A percentile compares a stretch with the other conserved stretches of the same genome.
phyloP scores from a whole-genome alignment of 164 flowering plant genomes.

The Sextonia rubra region DNA sequence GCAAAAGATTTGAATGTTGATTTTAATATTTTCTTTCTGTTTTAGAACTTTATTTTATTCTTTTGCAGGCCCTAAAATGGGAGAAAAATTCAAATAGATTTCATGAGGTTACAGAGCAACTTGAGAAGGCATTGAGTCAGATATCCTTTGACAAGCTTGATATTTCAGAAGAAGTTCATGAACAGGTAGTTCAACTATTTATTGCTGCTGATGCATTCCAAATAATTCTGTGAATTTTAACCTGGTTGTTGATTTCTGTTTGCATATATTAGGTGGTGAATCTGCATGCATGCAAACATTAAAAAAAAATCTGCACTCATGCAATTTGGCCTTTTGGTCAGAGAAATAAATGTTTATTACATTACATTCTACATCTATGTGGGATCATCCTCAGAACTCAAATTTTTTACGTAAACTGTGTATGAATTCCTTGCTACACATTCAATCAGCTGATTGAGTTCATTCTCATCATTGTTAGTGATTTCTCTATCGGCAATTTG shows the following conservation, averaged over 20 bases:
- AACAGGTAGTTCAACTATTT: conserved; percentile 49
- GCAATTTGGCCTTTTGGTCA: too few relatives aligned
- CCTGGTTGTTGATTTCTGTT: neutral
- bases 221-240: neutral
- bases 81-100: conserved; percentile 42
- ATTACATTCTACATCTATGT: neutral
- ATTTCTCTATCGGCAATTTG: neutral
- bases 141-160: conserved; percentile 51
- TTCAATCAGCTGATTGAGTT: too few relatives aligned
- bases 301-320: too few relatives aligned
- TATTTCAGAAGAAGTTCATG: conserved; percentile 70
- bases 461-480: neutral
- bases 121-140: conserved; percentile 55
- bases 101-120: conserved; percentile 44
- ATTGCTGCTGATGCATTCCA: neutral
- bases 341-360: too few relatives aligned
- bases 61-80: conserved; percentile 55
- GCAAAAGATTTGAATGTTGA: neutral
- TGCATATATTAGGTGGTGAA: neutral
- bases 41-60: neutral
- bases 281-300: too few relatives aligned
- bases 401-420: too few relatives aligned
- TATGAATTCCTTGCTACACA: too few relatives aligned
- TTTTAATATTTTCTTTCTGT: neutral
- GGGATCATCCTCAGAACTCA: neutral